phyloP scores from a whole-genome alignment of 345 rosid species.

The Crucihimalaya himalaica region DNA sequence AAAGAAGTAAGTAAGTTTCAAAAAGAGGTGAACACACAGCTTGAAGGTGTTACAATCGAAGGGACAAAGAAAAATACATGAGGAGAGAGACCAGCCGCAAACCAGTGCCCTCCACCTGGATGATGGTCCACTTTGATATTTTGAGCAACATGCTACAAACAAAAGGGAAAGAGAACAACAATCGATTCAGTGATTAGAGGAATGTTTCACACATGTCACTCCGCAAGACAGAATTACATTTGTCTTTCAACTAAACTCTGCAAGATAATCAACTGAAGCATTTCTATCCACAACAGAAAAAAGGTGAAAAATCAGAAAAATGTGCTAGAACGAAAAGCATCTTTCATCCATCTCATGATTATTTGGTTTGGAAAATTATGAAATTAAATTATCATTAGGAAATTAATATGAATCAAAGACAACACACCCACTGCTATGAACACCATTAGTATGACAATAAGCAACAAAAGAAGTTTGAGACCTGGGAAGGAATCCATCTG shows the following conservation, averaged over 20 bases:
- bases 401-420: slow-evolving; percentile 12
- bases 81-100: slow-evolving; percentile 99
- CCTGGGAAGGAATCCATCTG: slow-evolving; percentile 26
- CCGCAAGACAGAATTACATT: slow-evolving; percentile 18
- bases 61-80: slow-evolving; percentile 57
- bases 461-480: slow-evolving; percentile 22
- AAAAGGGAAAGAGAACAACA: slow-evolving; percentile 23
- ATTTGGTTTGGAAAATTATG: slow-evolving; percentile 10
- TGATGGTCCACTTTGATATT: slow-evolving; percentile 95
- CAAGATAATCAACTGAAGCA: not conserved
- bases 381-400: not conserved
- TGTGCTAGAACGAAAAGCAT: slow-evolving; percentile 16
- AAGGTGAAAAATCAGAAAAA: not conserved
- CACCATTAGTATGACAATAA: slow-evolving; percentile 10
- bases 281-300: slow-evolving; percentile 11
- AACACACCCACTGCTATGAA: slow-evolving; percentile 6
- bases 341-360: slow-evolving; percentile 8
- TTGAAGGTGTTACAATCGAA: slow-evolving; percentile 25
- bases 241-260: slow-evolving; percentile 11
- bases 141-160: slow-evolving; percentile 76
- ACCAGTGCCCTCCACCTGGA: slow-evolving; percentile 99
- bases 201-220: slow-evolving; percentile 18
- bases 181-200: slow-evolving; percentile 16
- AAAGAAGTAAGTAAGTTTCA: slow-evolving; percentile 31
- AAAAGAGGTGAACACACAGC: slow-evolving; percentile 23